Conservation (phyloP, 2,329 filamentous ascomycete genomes). For the Fusarium continuum region DNA sequence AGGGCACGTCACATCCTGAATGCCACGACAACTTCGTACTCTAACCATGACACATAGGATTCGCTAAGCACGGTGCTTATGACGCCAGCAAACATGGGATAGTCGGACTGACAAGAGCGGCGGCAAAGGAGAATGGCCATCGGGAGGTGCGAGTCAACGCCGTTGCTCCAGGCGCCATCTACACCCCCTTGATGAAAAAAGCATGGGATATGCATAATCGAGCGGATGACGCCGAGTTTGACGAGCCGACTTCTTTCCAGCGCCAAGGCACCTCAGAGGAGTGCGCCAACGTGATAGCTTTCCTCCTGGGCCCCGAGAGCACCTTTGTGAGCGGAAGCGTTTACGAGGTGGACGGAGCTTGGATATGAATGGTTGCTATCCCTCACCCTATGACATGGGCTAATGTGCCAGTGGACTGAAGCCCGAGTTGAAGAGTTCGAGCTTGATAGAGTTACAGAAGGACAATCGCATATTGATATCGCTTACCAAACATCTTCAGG, state of each 20-base stretch:
- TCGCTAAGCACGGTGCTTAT: conserved; percentile 50
- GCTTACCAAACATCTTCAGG: conserved; percentile 85
- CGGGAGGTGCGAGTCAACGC: conserved; percentile 58
- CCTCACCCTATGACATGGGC: neutral
- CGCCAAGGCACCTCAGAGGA: conserved; percentile 56
- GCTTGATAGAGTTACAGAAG: conserved; percentile 55
- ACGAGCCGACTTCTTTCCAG: conserved; percentile 54
- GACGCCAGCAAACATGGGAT: conserved; percentile 53
- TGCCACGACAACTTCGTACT: neutral
- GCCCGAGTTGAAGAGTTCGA: neutral
- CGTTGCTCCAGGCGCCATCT: conserved; percentile 59
- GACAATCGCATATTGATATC: conserved; percentile 1
- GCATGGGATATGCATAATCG: conserved; percentile 49
- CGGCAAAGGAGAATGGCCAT: conserved; percentile 52
- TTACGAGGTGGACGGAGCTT: conserved; percentile 58
- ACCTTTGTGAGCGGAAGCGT: conserved; percentile 50
- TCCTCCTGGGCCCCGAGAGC: conserved; percentile 50
- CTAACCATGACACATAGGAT: conserved; percentile 42
- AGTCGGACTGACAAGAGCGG: conserved; percentile 49
- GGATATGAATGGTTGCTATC: conserved; percentile 42
- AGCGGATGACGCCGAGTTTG: conserved; percentile 51
- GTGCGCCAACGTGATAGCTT: conserved; percentile 48
- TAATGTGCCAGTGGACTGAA: neutral
- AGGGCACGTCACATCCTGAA: conserved; percentile 49
- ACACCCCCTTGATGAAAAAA: conserved; percentile 60